These are phyloP conservation scores for Cinnamomum chago DNA, from an alignment of 164 flowering plant genomes.

Conservation along the genomic window DNA sequence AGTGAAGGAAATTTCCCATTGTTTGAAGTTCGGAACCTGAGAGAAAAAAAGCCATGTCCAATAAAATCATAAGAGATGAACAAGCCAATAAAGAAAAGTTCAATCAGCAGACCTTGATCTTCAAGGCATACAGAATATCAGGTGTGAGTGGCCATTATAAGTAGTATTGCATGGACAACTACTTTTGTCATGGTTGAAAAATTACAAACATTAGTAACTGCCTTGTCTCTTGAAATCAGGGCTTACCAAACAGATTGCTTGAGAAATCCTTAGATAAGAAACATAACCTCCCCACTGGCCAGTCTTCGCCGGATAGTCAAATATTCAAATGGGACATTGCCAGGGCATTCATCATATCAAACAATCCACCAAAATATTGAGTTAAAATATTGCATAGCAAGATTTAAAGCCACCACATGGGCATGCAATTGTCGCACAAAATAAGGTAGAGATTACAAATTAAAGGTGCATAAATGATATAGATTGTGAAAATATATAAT, in stretches of 20 bases:
- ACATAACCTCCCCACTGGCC: not conserved
- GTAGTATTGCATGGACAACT: not conserved
- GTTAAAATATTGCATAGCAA: not conserved
- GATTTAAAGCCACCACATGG: not conserved
- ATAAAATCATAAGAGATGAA: not conserved
- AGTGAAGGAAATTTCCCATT: conserved; percentile 83
- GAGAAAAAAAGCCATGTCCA: conserved; percentile 15
- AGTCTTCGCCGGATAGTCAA: not conserved
- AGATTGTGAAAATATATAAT: no score
- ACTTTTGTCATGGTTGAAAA: not conserved
- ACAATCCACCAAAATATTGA: not conserved
- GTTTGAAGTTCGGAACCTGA: conserved; percentile 70
- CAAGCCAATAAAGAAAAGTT: not conserved
- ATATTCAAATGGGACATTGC: not conserved
- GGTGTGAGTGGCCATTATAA: not conserved
- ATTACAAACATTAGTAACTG: not conserved
- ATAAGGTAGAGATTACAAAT: not conserved
- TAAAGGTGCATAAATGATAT: not conserved
- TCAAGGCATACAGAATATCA: not conserved
- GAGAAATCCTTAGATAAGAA: not conserved
- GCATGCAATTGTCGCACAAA: not conserved
- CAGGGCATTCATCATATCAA: not conserved
- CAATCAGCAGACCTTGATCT: not conserved
- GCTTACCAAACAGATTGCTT: not conserved
- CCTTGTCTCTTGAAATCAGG: not conserved